These are phyloP conservation scores for Sporothrix variecibatus DNA, from an alignment of 2,329 filamentous ascomycete genomes.

Conservation along the genomic window DNA sequence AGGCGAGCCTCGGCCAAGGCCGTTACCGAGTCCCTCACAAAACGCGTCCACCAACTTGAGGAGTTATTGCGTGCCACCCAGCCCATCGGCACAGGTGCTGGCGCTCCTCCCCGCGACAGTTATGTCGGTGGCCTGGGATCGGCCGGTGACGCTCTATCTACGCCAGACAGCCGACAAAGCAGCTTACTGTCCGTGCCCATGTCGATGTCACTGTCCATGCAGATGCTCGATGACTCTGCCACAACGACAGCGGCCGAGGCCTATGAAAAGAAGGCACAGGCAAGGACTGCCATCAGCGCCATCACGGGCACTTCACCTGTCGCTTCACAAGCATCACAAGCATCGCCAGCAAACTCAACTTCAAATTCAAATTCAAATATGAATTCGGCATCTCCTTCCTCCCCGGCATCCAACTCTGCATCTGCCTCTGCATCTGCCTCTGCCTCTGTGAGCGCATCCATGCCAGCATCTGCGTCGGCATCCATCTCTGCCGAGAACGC, in stretches of 20 bases:
- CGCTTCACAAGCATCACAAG: neutral
- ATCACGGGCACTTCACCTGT: neutral
- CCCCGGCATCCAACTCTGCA: neutral
- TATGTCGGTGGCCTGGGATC: neutral
- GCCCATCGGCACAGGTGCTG: neutral
- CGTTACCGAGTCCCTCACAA: constrained; percentile 9
- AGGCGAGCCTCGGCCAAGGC: constrained; percentile 20
- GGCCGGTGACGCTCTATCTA: neutral
- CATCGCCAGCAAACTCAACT: neutral
- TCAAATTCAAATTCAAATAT: no score
- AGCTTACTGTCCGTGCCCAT: neutral
- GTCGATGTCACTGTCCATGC: neutral
- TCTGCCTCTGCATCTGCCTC: neutral
- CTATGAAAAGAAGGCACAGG: neutral
- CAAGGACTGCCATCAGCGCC: neutral
- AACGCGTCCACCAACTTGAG: constrained; percentile 18
- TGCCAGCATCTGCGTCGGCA: neutral
- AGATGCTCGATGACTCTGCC: neutral
- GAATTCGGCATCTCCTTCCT: neutral
- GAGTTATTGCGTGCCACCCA: constrained; percentile 16
- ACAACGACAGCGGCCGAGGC: constrained; percentile 6
- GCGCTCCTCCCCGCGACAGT: neutral
- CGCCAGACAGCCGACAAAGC: neutral
- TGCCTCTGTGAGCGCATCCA: neutral
- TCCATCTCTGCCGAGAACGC: neutral